Conservation (phyloP, 768 basidiomycete species). For the Tulasnella calospora region DNA sequence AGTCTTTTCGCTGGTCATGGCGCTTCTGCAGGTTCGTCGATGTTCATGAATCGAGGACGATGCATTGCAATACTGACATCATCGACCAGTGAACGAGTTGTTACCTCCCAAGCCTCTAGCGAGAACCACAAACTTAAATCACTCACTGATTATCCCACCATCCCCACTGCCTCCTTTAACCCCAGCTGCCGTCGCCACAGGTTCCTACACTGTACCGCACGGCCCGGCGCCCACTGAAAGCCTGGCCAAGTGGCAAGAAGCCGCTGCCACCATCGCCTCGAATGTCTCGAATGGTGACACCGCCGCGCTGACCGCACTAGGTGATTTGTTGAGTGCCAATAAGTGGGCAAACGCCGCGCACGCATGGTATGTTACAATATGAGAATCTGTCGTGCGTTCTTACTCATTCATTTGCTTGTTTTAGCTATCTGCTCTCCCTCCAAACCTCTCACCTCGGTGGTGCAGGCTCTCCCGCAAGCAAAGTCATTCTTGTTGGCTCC, state of each 20-base stretch:
- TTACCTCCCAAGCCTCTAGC: conserved; percentile 52
- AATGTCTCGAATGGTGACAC: conserved; percentile 68
- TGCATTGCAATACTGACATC: not conserved
- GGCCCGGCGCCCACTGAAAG: conserved; percentile 56
- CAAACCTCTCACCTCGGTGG: conserved; percentile 72
- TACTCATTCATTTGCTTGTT: not conserved
- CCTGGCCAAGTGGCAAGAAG: conserved; percentile 78
- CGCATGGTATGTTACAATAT: conserved; percentile 60
- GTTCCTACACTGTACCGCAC: conserved; percentile 63
- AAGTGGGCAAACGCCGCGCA: conserved; percentile 83
- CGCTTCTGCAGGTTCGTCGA: conserved; percentile 53
- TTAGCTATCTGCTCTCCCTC: conserved; percentile 80
- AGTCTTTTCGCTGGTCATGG: conserved; percentile 82
- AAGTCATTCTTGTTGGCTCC: conserved; percentile 70
- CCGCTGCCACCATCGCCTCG: conserved; percentile 73
- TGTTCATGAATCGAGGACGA: not conserved
- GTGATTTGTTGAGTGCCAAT: conserved; percentile 69
- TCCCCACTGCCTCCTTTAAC: conserved; percentile 38
- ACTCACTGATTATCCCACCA: not conserved
- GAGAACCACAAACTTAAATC: conserved; percentile 35
- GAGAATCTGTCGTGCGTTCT: not conserved
- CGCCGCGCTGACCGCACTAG: conserved; percentile 73
- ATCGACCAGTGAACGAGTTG: conserved; percentile 64
- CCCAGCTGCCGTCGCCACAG: conserved; percentile 35
- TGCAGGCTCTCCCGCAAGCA: conserved; percentile 58